These are phyloP conservation scores for Neonectria neomacrospora DNA, from an alignment of 2,329 filamentous ascomycete genomes.

Conservation along the genomic window DNA sequence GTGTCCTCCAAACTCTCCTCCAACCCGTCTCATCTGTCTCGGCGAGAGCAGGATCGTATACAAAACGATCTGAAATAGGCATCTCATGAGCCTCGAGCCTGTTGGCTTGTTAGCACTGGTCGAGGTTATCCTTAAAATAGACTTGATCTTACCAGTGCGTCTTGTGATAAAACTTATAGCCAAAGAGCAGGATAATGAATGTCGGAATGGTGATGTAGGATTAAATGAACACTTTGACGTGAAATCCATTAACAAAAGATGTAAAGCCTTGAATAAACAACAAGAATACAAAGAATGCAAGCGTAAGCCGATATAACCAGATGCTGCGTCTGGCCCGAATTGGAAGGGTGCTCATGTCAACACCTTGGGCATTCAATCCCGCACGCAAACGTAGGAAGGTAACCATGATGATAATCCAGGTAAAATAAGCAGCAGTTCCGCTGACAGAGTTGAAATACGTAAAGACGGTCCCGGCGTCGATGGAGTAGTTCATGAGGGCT, in stretches of 20 bases:
- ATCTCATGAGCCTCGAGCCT: background rate
- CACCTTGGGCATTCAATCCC: background rate
- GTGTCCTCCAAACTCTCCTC: background rate
- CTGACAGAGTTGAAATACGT: constrained; percentile 12
- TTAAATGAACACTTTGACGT: background rate
- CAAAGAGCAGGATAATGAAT: constrained; percentile 2
- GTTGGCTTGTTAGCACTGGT: background rate
- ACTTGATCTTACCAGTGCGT: background rate
- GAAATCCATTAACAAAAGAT: background rate
- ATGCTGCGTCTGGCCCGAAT: constrained; percentile 1
- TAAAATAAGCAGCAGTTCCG: constrained; percentile 4
- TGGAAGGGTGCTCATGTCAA: constrained; percentile 1
- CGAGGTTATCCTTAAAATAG: background rate
- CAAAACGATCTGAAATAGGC: background rate
- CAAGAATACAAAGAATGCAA: background rate
- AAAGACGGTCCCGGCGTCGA: constrained; percentile 7
- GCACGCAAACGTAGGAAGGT: constrained; percentile 1
- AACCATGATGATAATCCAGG: constrained; percentile 9
- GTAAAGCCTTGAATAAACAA: constrained; percentile 10
- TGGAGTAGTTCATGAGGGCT: constrained; percentile 1
- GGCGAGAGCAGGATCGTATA: background rate
- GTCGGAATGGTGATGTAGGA: constrained; percentile 9
- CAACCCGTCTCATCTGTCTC: background rate
- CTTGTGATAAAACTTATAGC: constrained; percentile 5
- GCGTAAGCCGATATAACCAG: constrained; percentile 7